Percentiles rank a stretch among this genome's conserved stretches.
Evolutionary conservation across 257 asterid genomes (phyloP).

Genomic region (Verbascum thapsus): DNA sequence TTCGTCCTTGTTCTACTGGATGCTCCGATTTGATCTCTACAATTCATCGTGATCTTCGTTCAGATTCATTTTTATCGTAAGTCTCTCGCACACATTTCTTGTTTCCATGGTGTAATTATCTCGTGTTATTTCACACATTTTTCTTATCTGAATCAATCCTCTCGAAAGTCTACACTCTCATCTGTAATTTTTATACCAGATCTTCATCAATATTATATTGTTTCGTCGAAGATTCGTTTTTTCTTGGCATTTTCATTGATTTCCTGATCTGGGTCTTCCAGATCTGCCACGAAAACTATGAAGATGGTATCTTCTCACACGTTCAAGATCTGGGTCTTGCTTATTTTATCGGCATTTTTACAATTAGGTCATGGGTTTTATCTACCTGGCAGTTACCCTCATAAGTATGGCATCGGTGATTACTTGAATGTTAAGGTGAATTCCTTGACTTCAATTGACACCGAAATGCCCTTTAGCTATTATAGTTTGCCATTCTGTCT

Average conservation of each 20-base stretch:
- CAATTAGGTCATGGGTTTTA: conserved; percentile 69
- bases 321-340: conserved; percentile 58
- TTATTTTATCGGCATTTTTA: conserved; percentile 38
- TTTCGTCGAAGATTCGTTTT: conserved; percentile 20
- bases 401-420: conserved; percentile 67
- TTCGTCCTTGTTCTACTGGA: conserved; percentile 16
- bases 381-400: conserved; percentile 88
- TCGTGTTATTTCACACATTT: conserved; percentile 9
- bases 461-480: conserved; percentile 77
- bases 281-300: conserved; percentile 47
- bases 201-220: conserved; percentile 32
- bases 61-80: conserved; percentile 8
- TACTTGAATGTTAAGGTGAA: conserved; percentile 70
- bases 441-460: conserved; percentile 82
- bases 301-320: conserved; percentile 57
- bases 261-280: conserved; percentile 57
- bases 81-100: conserved; percentile 22
- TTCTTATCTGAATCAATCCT: conserved; percentile 26
- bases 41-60: not conserved
- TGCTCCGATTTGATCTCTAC: conserved; percentile 34
- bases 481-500: conserved; percentile 75
- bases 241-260: conserved; percentile 16
- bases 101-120: conserved; percentile 10
- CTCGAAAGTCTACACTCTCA: not conserved
- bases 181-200: conserved; percentile 33